Conservation (phyloP, 345 rosid genomes). For the Citrus unshiu region DNA sequence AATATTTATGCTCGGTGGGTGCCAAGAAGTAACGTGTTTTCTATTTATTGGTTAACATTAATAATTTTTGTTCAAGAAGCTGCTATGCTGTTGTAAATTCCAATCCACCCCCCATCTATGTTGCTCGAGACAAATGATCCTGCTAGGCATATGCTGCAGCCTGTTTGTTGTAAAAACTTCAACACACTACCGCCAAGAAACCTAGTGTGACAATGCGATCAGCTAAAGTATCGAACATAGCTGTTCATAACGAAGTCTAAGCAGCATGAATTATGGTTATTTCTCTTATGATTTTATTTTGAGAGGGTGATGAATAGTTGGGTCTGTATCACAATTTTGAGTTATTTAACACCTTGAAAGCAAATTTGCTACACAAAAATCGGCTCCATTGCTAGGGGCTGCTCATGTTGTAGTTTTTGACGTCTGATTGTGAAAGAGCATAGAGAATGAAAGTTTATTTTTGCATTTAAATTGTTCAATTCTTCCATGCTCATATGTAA, state of each 20-base stretch:
- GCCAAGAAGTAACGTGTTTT: conserved; percentile 25
- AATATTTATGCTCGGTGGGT: conserved; percentile 64
- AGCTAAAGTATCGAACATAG: neutral
- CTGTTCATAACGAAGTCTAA: neutral
- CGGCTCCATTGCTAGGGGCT: neutral
- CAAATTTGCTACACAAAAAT: neutral
- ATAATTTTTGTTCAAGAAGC: neutral
- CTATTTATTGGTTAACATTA: neutral
- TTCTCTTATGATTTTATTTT: neutral
- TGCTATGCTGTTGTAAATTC: neutral
- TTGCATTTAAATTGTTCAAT: neutral
- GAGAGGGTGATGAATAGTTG: neutral
- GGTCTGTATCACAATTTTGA: neutral
- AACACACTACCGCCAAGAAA: neutral
- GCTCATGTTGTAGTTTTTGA: neutral
- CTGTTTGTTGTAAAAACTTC: neutral
- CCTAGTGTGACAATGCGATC: neutral
- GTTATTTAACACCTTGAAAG: neutral
- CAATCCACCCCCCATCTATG: neutral
- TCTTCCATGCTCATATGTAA: neutral
- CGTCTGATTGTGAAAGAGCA: too few species aligned
- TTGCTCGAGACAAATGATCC: neutral
- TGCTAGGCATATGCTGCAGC: neutral
- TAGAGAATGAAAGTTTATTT: neutral
- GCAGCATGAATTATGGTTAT: neutral